Percentiles rank a stretch among this genome's conserved stretches.
These are phyloP conservation scores for Cryptomeria japonica DNA, from an alignment of 75 land plant species.

Conservation along the genomic window DNA sequence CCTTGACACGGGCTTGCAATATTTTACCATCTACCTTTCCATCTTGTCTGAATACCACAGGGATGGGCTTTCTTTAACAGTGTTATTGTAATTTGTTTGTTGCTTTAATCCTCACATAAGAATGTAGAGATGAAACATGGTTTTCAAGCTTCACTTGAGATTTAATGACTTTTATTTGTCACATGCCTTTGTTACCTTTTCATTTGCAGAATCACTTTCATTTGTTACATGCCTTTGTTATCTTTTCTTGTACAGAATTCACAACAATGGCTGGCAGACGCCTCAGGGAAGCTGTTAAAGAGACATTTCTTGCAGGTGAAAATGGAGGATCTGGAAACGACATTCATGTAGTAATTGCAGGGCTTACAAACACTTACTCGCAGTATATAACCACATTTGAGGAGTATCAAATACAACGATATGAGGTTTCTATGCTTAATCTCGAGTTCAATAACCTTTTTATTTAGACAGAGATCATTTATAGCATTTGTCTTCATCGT, in stretches of 20 bases:
- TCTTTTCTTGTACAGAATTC: constrained; percentile 60
- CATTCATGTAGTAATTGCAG: constrained; percentile 82
- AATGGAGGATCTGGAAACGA: constrained; percentile 51
- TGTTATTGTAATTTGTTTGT: neutral
- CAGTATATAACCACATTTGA: constrained; percentile 96
- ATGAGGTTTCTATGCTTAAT: constrained; percentile 16
- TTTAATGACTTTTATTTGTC: neutral
- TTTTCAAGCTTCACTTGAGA: neutral
- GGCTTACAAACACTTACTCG: constrained; percentile 89
- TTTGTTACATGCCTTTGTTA: neutral
- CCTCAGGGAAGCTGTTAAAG: constrained; percentile 84
- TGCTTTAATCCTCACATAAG: neutral
- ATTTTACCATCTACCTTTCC: neutral
- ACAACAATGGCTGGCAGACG: constrained; percentile 99
- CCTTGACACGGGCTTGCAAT: neutral
- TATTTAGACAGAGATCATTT: neutral
- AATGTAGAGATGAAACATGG: neutral
- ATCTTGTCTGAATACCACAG: neutral
- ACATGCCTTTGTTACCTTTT: neutral
- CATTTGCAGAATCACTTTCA: too few species aligned
- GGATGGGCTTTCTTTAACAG: neutral
- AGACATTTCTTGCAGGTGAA: constrained; percentile 38
- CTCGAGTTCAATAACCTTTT: neutral
- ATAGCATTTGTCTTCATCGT: neutral
- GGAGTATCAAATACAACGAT: constrained; percentile 92